Evolutionary conservation across 805 yeast species (phyloP).

Genomic region (Metschnikowia cerradonensis): DNA sequence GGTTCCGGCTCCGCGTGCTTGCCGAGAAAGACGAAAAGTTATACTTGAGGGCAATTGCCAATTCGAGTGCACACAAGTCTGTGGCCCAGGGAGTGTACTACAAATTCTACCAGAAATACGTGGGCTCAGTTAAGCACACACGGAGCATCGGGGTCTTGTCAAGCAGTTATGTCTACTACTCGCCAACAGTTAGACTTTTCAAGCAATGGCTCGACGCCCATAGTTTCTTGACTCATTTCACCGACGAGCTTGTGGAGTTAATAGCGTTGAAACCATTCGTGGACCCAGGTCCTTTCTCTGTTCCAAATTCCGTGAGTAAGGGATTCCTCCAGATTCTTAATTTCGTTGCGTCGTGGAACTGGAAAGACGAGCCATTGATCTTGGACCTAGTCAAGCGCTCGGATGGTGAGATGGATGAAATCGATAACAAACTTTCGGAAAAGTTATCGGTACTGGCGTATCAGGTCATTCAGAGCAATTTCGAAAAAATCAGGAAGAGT

Average conservation of each 20-base stretch:
- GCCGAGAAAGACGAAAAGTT: slow-evolving; percentile 82
- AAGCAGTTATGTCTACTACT: slow-evolving; percentile 65
- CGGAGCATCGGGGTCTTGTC: slow-evolving; percentile 70
- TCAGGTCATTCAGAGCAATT: slow-evolving; percentile 60
- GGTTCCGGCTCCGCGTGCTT: slow-evolving; percentile 69
- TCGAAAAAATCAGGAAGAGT: slow-evolving; percentile 60
- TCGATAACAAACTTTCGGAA: slow-evolving; percentile 49
- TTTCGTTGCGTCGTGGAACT: slow-evolving; percentile 82
- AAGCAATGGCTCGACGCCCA: slow-evolving; percentile 90
- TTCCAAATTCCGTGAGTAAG: slow-evolving; percentile 72
- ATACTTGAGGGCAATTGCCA: slow-evolving; percentile 66
- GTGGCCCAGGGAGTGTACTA: slow-evolving; percentile 58
- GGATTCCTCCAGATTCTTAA: slow-evolving; percentile 76
- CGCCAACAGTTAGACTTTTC: slow-evolving; percentile 79
- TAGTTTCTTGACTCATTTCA: slow-evolving; percentile 62
- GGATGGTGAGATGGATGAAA: slow-evolving; percentile 25
- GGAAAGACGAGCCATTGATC: slow-evolving; percentile 85
- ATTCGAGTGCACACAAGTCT: slow-evolving; percentile 58
- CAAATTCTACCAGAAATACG: slow-evolving; percentile 60
- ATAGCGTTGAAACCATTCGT: slow-evolving; percentile 80
- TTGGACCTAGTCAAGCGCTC: slow-evolving; percentile 61
- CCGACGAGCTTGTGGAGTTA: slow-evolving; percentile 78
- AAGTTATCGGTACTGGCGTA: slow-evolving; percentile 57
- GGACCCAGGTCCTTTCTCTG: slow-evolving; percentile 78
- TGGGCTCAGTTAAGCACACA: slow-evolving; percentile 73